A percentile compares a stretch with the other conserved stretches of the same genome.
These are phyloP conservation scores for Chalciporus piperatoides DNA, from an alignment of 1,284 basidiomycete species.

Conservation along the genomic window DNA sequence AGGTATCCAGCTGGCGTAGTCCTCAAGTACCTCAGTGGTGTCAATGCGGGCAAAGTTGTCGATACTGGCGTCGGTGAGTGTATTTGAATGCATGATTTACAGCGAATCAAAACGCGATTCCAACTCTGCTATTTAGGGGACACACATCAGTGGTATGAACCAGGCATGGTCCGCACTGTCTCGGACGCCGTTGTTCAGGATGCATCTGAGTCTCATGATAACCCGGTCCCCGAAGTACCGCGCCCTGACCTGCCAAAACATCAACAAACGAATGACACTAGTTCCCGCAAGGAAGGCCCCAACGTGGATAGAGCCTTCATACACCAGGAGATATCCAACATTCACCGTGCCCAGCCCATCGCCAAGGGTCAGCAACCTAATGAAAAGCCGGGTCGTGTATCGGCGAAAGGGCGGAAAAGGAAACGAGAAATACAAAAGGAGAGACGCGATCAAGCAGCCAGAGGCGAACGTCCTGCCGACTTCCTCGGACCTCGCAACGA, in stretches of 20 bases:
- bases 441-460: not conserved
- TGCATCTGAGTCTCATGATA: slow-evolving; percentile 1
- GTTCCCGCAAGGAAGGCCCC: not conserved
- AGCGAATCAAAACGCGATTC: not conserved
- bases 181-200: slow-evolving; percentile 11
- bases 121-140: slow-evolving; percentile 8
- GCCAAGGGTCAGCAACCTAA: not conserved
- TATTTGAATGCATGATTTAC: not conserved
- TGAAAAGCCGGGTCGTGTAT: not conserved
- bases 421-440: slow-evolving; percentile 15
- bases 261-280: not conserved
- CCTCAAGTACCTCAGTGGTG: slow-evolving; percentile 34
- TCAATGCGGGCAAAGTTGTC: slow-evolving; percentile 27
- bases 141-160: slow-evolving; percentile 30
- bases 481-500: not conserved
- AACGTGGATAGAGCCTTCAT: not conserved
- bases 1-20: slow-evolving; percentile 38
- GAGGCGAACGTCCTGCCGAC: not conserved
- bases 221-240: not conserved
- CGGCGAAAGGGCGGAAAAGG: slow-evolving; percentile 20
- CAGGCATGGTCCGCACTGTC: slow-evolving; percentile 14
- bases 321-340: not conserved
- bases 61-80: slow-evolving; percentile 42
- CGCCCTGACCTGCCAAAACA: not conserved
- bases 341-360: slow-evolving; percentile 1